phyloP scores from a whole-genome alignment of 495 filamentous ascomycete genomes.

The Tuber umbilicatum region DNA sequence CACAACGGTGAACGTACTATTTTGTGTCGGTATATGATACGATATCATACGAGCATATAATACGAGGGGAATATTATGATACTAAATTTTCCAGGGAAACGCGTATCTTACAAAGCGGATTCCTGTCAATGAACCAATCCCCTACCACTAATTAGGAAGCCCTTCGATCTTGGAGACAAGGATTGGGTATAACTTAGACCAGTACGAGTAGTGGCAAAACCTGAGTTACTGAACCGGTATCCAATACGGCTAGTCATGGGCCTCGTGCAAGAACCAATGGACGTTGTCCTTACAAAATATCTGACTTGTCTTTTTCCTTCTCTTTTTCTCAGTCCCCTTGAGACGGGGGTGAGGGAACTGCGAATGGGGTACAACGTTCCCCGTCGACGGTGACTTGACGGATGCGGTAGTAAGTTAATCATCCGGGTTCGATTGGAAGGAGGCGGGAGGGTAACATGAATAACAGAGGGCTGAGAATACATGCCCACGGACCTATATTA shows the following conservation, averaged over 20 bases:
- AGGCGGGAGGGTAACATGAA: neutral
- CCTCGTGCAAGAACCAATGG: no score
- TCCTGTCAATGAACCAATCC: neutral
- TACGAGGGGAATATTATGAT: neutral
- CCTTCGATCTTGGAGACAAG: neutral
- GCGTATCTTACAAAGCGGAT: neutral
- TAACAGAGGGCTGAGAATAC: no score
- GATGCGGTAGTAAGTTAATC: neutral
- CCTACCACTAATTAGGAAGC: neutral
- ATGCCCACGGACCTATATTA: neutral
- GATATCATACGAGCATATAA: neutral
- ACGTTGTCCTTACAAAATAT: neutral
- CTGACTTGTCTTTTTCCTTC: neutral
- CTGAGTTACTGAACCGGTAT: neutral
- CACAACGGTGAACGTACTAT: neutral
- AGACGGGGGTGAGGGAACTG: neutral
- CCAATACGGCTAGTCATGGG: neutral
- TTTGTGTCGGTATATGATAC: neutral
- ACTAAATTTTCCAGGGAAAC: no score
- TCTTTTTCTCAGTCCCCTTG: neutral
- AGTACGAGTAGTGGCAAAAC: neutral
- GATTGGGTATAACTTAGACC: neutral
- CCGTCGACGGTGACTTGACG: neutral
- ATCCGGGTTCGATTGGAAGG: neutral
- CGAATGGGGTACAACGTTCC: neutral